A percentile compares a stretch with the other conserved stretches of the same genome.
Conservation (phyloP, 495 filamentous ascomycete species). For the Cryomyces antarcticus region DNA sequence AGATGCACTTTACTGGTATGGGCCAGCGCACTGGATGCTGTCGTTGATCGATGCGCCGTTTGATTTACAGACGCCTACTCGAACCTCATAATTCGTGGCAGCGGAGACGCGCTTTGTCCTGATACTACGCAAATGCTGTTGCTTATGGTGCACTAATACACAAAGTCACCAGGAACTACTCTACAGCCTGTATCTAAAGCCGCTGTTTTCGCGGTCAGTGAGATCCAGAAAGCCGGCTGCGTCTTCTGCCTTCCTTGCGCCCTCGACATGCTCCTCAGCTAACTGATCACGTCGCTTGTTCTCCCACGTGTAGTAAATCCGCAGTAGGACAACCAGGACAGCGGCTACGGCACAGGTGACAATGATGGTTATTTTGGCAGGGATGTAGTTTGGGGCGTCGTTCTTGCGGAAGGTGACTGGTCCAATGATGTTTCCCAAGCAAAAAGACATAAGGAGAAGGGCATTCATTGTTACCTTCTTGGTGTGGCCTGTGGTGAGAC, state of each 20-base stretch:
- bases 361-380: conserved; percentile 12
- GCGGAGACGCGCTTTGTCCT: no score
- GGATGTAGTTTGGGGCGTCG: conserved; percentile 20
- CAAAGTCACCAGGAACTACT: no score
- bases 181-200: background rate
- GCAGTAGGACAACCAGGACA: background rate
- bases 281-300: conserved; percentile 4
- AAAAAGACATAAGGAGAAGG: conserved; percentile 14
- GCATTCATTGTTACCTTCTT: background rate
- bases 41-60: no score
- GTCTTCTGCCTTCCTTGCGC: background rate
- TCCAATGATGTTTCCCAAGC: conserved; percentile 36
- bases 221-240: background rate
- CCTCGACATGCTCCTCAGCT: background rate
- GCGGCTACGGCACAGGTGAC: background rate
- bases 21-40: no score
- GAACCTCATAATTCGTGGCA: no score
- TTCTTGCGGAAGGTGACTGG: conserved; percentile 34
- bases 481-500: background rate
- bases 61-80: no score
- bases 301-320: background rate
- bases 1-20: no score
- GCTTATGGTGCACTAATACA: no score
- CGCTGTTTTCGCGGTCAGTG: conserved; percentile 1
- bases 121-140: no score